phyloP scores from a whole-genome alignment of 768 basidiomycete genomes.

The Hysterangium stoloniferum region DNA sequence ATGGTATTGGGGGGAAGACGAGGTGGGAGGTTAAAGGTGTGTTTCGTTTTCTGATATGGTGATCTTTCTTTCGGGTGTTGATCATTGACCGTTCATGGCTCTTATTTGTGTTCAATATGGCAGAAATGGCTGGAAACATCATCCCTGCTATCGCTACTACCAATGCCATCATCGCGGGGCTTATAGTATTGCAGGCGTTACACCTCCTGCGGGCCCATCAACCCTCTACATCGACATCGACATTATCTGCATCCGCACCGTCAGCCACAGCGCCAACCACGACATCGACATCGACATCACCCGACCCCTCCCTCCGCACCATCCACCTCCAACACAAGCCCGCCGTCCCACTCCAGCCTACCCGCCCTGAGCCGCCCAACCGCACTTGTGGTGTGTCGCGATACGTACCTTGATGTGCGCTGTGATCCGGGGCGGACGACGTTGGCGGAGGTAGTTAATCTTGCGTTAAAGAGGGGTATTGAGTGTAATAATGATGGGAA shows the following conservation, averaged over 20 bases:
- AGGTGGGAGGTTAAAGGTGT: slow-evolving; percentile 95
- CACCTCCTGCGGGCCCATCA: slow-evolving; percentile 52
- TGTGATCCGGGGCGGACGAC: slow-evolving; percentile 67
- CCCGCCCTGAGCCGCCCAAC: slow-evolving; percentile 62
- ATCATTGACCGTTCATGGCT: too few relatives aligned
- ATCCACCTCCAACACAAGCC: slow-evolving; percentile 78
- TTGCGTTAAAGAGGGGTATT: too few relatives aligned
- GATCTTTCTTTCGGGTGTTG: too few relatives aligned
- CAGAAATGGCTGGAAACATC: slow-evolving; percentile 99
- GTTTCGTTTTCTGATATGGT: too few relatives aligned
- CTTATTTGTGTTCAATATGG: background rate
- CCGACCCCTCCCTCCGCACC: too few relatives aligned
- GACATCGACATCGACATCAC: slow-evolving; percentile 22
- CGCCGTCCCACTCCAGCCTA: slow-evolving; percentile 65
- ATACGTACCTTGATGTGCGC: slow-evolving; percentile 65
- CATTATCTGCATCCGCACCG: slow-evolving; percentile 6
- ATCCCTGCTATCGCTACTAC: slow-evolving; percentile 99
- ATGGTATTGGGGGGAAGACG: slow-evolving; percentile 82
- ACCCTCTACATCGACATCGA: slow-evolving; percentile 34
- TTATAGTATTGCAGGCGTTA: slow-evolving; percentile 89
- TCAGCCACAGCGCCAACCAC: too few relatives aligned
- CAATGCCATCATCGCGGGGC: slow-evolving; percentile 92
- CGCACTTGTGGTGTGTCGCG: slow-evolving; percentile 80
- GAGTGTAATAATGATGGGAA: too few relatives aligned
- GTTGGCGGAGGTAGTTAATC: slow-evolving; percentile 65